A percentile compares a stretch with the other conserved stretches of the same genome.
Evolutionary conservation across 108 stramenopile genomes (phyloP).

Genomic region (Nitzschia sp.): DNA sequence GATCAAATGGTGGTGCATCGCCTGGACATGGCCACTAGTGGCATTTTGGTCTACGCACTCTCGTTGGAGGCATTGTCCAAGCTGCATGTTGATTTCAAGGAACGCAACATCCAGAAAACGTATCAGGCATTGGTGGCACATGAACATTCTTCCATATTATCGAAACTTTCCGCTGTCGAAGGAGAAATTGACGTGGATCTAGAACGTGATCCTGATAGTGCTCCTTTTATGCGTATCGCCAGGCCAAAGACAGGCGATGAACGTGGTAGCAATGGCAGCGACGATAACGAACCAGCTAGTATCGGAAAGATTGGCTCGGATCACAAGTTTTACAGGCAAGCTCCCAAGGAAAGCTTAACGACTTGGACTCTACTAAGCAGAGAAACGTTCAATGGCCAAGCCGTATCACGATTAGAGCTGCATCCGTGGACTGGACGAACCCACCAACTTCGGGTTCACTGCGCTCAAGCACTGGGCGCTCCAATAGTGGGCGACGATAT

Average conservation of each 20-base stretch:
- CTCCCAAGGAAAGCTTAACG: conserved; percentile 62
- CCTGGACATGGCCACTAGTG: conserved; percentile 84
- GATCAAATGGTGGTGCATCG: conserved; percentile 82
- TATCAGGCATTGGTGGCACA: conserved; percentile 49
- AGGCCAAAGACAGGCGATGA: conserved; percentile 18
- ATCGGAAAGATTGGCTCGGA: conserved; percentile 1
- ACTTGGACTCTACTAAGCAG: conserved; percentile 47
- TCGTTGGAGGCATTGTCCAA: conserved; percentile 45
- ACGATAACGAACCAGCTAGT: conserved; percentile 20
- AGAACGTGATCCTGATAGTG: conserved; percentile 73
- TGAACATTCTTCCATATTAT: conserved; percentile 1
- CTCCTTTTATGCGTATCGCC: conserved; percentile 78
- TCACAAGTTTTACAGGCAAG: conserved; percentile 60
- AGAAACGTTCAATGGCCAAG: conserved; percentile 35
- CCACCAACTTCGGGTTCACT: conserved; percentile 85
- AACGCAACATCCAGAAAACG: conserved; percentile 44
- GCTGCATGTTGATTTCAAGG: conserved; percentile 63
- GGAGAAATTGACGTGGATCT: conserved; percentile 72
- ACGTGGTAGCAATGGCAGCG: conserved; percentile 11
- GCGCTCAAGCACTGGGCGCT: conserved; percentile 67
- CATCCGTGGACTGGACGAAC: conserved; percentile 70
- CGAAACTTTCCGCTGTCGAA: conserved; percentile 20
- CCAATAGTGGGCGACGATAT: conserved; percentile 86
- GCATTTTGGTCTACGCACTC: conserved; percentile 72
- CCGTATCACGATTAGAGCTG: conserved; percentile 60